These are phyloP conservation scores for Wallacemonas sp. DNA, from an alignment of 208 protist genomes.

Conservation along the genomic window DNA sequence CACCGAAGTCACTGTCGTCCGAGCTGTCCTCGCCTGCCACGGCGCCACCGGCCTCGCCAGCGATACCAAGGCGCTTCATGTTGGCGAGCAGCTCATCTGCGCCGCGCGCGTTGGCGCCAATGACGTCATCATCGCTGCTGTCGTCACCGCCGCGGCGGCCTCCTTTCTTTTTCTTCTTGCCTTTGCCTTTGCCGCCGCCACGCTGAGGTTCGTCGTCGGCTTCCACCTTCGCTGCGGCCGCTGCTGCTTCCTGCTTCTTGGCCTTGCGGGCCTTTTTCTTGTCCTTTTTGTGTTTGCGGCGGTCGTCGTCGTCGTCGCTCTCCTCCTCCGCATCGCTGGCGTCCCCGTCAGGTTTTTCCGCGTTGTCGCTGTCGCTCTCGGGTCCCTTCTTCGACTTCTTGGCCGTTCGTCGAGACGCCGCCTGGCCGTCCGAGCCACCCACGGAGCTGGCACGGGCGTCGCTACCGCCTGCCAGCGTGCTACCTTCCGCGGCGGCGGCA, in stretches of 20 bases:
- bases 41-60: conserved; percentile 52
- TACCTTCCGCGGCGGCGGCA: neutral
- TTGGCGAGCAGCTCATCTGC: conserved; percentile 79
- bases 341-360: conserved; percentile 1
- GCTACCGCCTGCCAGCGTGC: neutral
- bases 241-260: conserved; percentile 6
- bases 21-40: conserved; percentile 31
- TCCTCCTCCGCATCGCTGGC: conserved; percentile 20
- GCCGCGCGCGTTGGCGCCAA: conserved; percentile 29
- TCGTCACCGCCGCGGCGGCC: neutral
- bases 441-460: no score
- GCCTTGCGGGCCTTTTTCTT: conserved; percentile 18
- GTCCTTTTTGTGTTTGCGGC: conserved; percentile 20
- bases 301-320: conserved; percentile 13
- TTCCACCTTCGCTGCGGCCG: neutral
- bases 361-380: conserved; percentile 6
- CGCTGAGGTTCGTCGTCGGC: conserved; percentile 15
- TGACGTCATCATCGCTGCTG: conserved; percentile 10
- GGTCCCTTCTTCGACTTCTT: conserved; percentile 2
- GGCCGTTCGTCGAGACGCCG: neutral
- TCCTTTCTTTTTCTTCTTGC: conserved; percentile 25
- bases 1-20: conserved; percentile 4
- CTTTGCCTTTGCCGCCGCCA: conserved; percentile 21
- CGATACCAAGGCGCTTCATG: conserved; percentile 13
- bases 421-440: no score